A percentile compares a stretch with the other conserved stretches of the same genome.
Conservation (phyloP, 176 grass and related monocot genomes). For the Pontederia paniculata region DNA sequence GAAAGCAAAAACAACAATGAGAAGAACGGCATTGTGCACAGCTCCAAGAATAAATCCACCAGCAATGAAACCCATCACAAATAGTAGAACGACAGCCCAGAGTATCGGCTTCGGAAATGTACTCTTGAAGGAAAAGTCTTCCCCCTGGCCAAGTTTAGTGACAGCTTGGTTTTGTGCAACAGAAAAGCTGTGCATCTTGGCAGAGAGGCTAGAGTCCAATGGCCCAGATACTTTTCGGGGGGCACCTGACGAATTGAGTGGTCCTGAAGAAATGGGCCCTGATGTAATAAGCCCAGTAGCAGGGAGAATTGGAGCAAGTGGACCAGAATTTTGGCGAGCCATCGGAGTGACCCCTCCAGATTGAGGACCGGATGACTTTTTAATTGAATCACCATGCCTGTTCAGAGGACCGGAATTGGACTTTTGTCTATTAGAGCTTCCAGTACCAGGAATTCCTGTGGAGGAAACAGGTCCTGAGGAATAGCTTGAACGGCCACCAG, state of each 20-base stretch:
- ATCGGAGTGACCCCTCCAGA: constrained; percentile 64
- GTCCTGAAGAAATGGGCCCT: constrained; percentile 58
- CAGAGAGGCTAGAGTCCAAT: constrained; percentile 37
- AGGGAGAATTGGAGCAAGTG: constrained; percentile 51
- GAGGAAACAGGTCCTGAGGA: constrained; percentile 54
- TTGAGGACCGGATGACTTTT: constrained; percentile 56
- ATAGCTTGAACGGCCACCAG: constrained; percentile 31
- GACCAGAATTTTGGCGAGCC: constrained; percentile 52
- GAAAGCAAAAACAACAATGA: constrained; percentile 6
- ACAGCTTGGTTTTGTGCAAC: constrained; percentile 61
- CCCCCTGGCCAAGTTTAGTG: constrained; percentile 47
- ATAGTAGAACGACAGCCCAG: constrained; percentile 10
- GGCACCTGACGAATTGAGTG: constrained; percentile 46
- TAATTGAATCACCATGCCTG: constrained; percentile 61
- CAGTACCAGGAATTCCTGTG: constrained; percentile 19
- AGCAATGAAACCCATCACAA: constrained; percentile 19
- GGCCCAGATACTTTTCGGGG: constrained; percentile 45
- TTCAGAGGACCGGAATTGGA: constrained; percentile 79
- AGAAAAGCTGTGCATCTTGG: constrained; percentile 41
- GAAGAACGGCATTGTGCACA: constrained; percentile 15
- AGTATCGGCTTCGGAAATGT: constrained; percentile 10
- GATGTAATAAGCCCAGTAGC: constrained; percentile 82
- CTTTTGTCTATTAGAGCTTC: constrained; percentile 51
- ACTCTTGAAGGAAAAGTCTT: constrained; percentile 9
- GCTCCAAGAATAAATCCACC: constrained; percentile 17